Evolutionary conservation across 257 asterid genomes (phyloP).

Genomic region (Ligustrum vulgare): DNA sequence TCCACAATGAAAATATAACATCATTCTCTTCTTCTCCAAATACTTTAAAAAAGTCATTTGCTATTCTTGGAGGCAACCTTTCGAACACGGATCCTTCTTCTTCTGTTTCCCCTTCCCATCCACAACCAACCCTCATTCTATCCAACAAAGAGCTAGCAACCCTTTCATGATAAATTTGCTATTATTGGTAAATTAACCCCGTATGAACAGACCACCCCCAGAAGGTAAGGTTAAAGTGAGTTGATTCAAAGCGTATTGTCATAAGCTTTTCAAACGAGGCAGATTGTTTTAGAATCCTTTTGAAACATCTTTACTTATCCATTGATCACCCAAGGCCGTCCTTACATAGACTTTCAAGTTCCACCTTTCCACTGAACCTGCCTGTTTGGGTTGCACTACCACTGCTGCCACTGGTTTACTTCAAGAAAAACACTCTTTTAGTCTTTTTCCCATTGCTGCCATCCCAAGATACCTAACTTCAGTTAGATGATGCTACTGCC

Average conservation of each 20-base stretch:
- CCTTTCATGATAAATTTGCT: too few relatives aligned
- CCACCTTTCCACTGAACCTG: not conserved
- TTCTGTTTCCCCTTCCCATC: too few relatives aligned
- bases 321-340: not conserved
- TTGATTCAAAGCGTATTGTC: too few relatives aligned
- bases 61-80: too few relatives aligned
- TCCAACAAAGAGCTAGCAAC: too few relatives aligned
- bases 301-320: too few relatives aligned
- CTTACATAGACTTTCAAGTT: not conserved
- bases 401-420: not conserved
- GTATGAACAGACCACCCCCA: too few relatives aligned
- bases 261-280: not conserved
- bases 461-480: not conserved
- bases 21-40: not conserved
- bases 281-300: not conserved
- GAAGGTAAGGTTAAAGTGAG: too few relatives aligned
- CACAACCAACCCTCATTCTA: too few relatives aligned
- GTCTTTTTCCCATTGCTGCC: not conserved
- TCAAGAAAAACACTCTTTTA: too few relatives aligned
- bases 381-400: not conserved
- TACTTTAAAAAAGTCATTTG: not conserved
- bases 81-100: too few relatives aligned
- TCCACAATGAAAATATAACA: not conserved
- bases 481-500: not conserved
- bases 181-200: too few relatives aligned